These are phyloP conservation scores for Biscogniauxia mediterranea DNA, from an alignment of 2,329 filamentous ascomycete genomes.

Conservation along the genomic window DNA sequence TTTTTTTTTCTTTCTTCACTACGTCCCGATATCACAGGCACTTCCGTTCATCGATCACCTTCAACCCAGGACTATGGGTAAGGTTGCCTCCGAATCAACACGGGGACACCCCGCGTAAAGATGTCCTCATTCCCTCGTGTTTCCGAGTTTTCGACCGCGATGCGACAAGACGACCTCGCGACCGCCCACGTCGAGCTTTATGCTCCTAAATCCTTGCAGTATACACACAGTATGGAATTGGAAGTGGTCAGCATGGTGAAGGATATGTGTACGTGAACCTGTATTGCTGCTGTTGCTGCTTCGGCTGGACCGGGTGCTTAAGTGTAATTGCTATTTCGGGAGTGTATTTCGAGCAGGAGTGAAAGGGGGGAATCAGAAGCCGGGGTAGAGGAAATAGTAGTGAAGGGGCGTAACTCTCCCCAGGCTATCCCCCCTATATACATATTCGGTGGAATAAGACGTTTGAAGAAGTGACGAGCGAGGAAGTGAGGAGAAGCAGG, in stretches of 20 bases:
- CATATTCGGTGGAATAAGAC: neutral
- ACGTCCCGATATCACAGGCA: neutral
- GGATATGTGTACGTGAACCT: neutral
- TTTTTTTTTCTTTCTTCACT: neutral
- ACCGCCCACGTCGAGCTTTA: neutral
- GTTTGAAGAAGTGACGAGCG: neutral
- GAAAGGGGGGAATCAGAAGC: neutral
- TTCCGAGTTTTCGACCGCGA: neutral
- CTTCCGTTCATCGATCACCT: neutral
- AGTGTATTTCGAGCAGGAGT: constrained; percentile 18
- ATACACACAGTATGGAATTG: neutral
- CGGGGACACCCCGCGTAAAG: no score
- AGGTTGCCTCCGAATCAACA: no score
- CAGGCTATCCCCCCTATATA: neutral
- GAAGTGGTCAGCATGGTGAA: neutral
- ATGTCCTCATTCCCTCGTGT: neutral
- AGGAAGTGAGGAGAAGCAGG: neutral
- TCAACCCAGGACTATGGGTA: neutral
- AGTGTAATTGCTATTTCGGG: constrained; percentile 17
- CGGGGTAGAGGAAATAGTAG: neutral
- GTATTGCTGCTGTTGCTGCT: constrained; percentile 12
- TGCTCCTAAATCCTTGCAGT: neutral
- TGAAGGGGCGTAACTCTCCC: neutral
- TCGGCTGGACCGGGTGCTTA: constrained; percentile 23
- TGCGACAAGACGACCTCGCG: neutral